phyloP scores from a whole-genome alignment of 768 basidiomycete genomes.

The Mycena galericulata region DNA sequence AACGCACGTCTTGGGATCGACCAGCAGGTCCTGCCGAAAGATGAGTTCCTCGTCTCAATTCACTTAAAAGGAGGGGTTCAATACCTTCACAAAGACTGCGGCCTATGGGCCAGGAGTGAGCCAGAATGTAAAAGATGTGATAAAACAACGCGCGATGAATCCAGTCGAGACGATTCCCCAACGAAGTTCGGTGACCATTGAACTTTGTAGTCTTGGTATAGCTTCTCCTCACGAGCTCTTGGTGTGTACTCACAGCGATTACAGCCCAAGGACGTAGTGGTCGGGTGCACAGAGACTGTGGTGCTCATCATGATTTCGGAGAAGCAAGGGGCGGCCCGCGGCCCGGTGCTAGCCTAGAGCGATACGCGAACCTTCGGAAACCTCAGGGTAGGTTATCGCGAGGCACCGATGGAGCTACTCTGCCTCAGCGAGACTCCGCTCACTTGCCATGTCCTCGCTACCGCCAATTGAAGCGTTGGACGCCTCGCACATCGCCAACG shows the following conservation, averaged over 20 bases:
- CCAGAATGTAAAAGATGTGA: not conserved
- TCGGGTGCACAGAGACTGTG: too few species aligned
- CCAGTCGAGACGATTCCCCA: conserved; percentile 95
- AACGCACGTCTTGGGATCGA: conserved; percentile 77
- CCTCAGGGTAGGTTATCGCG: too few species aligned
- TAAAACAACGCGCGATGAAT: conserved; percentile 55
- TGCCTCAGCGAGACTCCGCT: too few species aligned
- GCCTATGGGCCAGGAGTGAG: conserved; percentile 40
- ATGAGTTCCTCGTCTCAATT: not conserved
- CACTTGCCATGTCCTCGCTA: conserved; percentile 33
- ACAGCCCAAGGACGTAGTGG: too few species aligned
- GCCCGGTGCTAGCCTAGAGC: too few species aligned
- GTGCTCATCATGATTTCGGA: too few species aligned
- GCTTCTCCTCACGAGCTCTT: not conserved
- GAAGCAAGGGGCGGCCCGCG: too few species aligned
- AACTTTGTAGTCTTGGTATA: not conserved
- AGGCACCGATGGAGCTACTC: too few species aligned
- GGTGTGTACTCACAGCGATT: not conserved
- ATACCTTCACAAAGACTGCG: conserved; percentile 72
- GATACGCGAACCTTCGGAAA: too few species aligned
- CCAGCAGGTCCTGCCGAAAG: conserved; percentile 69
- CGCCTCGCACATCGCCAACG: conserved; percentile 43
- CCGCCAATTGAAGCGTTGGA: conserved; percentile 51
- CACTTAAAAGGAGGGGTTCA: conserved; percentile 7
- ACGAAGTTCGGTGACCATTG: conserved; percentile 57